These are phyloP conservation scores for Cadophora sp. DNA, from an alignment of 2,329 filamentous ascomycete species.

Conservation along the genomic window DNA sequence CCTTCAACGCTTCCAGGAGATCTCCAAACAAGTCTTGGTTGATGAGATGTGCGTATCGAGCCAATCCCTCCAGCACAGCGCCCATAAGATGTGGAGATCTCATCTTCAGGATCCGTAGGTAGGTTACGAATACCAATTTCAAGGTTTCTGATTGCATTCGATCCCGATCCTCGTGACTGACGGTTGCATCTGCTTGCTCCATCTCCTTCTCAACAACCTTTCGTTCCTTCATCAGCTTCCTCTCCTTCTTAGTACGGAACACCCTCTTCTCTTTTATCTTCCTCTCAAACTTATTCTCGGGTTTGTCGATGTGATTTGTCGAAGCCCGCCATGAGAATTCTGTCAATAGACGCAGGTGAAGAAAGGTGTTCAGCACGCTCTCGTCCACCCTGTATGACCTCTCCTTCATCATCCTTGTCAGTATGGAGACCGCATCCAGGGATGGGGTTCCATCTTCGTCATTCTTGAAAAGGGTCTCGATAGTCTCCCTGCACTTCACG, in stretches of 20 bases:
- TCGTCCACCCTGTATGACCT: conserved; percentile 85
- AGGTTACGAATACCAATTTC: conserved; percentile 93
- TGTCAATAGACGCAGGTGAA: conserved; percentile 85
- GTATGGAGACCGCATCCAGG: conserved; percentile 81
- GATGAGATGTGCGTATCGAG: conserved; percentile 94
- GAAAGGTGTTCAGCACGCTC: conserved; percentile 85
- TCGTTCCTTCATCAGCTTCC: conserved; percentile 84
- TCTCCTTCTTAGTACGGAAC: conserved; percentile 86
- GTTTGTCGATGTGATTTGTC: conserved; percentile 72
- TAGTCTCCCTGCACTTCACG: conserved; percentile 74
- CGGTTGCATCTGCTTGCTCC: conserved; percentile 87
- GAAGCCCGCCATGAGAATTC: conserved; percentile 89
- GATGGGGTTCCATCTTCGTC: conserved; percentile 92
- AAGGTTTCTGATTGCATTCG: conserved; percentile 94
- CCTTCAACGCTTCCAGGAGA: conserved; percentile 90
- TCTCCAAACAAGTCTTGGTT: conserved; percentile 99
- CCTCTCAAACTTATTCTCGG: conserved; percentile 53
- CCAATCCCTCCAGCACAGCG: conserved; percentile 92
- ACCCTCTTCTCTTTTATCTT: conserved; percentile 77
- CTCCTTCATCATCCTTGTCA: conserved; percentile 95
- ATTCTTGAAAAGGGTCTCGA: conserved; percentile 82
- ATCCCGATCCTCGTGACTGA: conserved; percentile 91
- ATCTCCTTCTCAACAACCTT: conserved; percentile 93
- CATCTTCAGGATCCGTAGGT: conserved; percentile 92
- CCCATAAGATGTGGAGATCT: conserved; percentile 88